phyloP scores from a whole-genome alignment of 106 monocot genomes.

The Platanthera guangdongensis region DNA sequence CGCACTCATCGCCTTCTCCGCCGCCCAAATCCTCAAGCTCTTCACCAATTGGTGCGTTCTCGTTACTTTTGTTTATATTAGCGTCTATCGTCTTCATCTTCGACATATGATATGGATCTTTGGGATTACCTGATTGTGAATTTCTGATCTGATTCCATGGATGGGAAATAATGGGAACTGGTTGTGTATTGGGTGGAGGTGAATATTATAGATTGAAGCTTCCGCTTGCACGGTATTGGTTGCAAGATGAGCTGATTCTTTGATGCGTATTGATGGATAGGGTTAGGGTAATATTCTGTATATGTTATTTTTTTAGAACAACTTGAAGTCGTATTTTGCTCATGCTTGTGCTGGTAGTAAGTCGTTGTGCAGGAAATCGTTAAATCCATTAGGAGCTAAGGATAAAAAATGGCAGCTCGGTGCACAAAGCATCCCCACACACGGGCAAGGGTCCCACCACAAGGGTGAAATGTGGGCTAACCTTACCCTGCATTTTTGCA shows the following conservation, averaged over 20 bases:
- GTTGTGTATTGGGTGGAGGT: not conserved
- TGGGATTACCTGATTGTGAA: not conserved
- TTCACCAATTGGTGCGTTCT: conserved; percentile 47
- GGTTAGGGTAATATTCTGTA: not conserved
- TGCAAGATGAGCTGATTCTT: not conserved
- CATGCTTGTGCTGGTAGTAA: not conserved
- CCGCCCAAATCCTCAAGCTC: conserved; percentile 59
- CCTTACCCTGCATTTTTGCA: too few relatives aligned
- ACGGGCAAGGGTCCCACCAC: too few relatives aligned
- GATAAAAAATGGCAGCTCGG: too few relatives aligned
- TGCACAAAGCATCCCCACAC: too few relatives aligned
- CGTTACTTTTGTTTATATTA: not conserved
- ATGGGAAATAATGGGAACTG: not conserved
- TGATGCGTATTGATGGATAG: not conserved
- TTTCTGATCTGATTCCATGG: not conserved
- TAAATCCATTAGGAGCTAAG: not conserved
- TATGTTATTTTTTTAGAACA: not conserved
- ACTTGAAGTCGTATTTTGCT: not conserved
- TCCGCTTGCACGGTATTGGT: not conserved
- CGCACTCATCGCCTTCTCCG: conserved; percentile 43
- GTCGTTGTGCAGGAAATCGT: not conserved
- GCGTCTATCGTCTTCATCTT: not conserved
- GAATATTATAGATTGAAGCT: not conserved
- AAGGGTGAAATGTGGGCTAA: not conserved
- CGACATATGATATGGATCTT: not conserved